Percentiles rank a stretch among this genome's conserved stretches.
Evolutionary conservation across 75 land plant genomes (phyloP).

Genomic region (Selaginella moellendorffii): DNA sequence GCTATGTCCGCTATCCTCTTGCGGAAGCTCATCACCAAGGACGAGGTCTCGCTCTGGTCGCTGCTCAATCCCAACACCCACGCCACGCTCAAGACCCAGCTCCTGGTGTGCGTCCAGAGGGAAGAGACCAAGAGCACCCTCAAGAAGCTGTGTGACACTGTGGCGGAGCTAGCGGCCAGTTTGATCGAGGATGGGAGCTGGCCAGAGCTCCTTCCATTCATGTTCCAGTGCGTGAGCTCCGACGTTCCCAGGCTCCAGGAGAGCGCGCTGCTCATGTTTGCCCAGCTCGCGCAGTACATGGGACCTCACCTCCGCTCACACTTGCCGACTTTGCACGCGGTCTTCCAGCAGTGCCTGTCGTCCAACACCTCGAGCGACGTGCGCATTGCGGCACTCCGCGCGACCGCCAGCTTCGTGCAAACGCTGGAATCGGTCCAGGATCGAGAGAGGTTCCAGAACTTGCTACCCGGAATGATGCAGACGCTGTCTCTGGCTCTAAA

Average conservation of each 20-base stretch:
- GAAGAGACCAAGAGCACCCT: constrained; percentile 51
- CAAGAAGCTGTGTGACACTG: constrained; percentile 86
- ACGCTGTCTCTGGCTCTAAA: constrained; percentile 70
- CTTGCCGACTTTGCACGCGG: constrained; percentile 43
- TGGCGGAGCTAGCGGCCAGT: constrained; percentile 68
- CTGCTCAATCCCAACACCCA: constrained; percentile 41
- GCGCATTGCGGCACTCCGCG: constrained; percentile 71
- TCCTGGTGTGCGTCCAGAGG: constrained; percentile 47
- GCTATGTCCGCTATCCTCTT: constrained; percentile 78
- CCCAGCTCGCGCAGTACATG: constrained; percentile 67
- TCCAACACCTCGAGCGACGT: constrained; percentile 39
- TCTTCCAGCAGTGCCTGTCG: constrained; percentile 41
- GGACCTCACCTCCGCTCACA: constrained; percentile 57
- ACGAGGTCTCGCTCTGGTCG: constrained; percentile 45
- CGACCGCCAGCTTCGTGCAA: constrained; percentile 67
- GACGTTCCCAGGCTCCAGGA: constrained; percentile 56
- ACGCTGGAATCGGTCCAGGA: constrained; percentile 45
- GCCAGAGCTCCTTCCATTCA: constrained; percentile 82
- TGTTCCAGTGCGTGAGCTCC: constrained; percentile 73
- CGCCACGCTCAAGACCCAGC: constrained; percentile 43
- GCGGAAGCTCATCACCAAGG: constrained; percentile 60
- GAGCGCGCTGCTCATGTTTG: constrained; percentile 68
- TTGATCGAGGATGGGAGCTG: constrained; percentile 61
- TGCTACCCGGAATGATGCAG: constrained; percentile 82
- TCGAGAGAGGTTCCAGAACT: constrained; percentile 67